Evolutionary conservation across 768 basidiomycete genomes (phyloP), one percentile per base, ranked within the genome.

Genomic region (Boletus vermiculosoides): DNA sequence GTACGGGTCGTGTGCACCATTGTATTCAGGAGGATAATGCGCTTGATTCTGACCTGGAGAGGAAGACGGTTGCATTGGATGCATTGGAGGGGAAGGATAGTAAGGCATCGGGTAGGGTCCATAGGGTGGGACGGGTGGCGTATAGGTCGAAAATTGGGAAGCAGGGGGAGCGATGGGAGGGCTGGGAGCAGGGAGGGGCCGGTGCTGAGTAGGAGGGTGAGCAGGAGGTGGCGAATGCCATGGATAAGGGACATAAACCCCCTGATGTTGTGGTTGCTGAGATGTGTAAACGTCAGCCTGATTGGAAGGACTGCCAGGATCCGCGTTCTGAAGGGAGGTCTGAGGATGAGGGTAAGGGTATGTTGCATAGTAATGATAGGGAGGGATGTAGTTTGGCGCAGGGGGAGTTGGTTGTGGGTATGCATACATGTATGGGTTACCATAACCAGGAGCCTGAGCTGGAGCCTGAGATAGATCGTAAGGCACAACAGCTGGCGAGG

Each of bases 281-380:
- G 68, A 65, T 22, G 65, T 50, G 50, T 73, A 75, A 65, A 71
- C 55, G 22, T 78, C 78, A 34, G 40, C 55, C 50, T 58, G 69
- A 51, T 57, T 64, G 25, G 69, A 58, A 25, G 68, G 66, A 22
- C 56, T 66, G 20, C 61, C 57, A 33, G 69, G 60, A 59, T 80
- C 73, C 63, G 77, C 58, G 65, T 78, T 69, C 71, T 74, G 75
- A 30, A 70, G 55, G n/a, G 76, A 48, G 57, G 71, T 57, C 44
- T 78, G 78, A 46, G 78, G 77, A 52, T 78, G 75, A 77, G 79
- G 75, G 66, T 83, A 86, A 40, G 74, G 67, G 68, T 83, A 86
- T 56, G 78, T 75, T 40, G 76, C 52, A 54, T 80, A 78, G 61
- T 80, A 77, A 50, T 70, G 72, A 50, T 72, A 75, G 36, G 76